Evolutionary conservation across 495 filamentous ascomycete species (phyloP), one percentile per base, ranked within the genome.

Genomic region (Aspergillus saccharolyticus): DNA sequence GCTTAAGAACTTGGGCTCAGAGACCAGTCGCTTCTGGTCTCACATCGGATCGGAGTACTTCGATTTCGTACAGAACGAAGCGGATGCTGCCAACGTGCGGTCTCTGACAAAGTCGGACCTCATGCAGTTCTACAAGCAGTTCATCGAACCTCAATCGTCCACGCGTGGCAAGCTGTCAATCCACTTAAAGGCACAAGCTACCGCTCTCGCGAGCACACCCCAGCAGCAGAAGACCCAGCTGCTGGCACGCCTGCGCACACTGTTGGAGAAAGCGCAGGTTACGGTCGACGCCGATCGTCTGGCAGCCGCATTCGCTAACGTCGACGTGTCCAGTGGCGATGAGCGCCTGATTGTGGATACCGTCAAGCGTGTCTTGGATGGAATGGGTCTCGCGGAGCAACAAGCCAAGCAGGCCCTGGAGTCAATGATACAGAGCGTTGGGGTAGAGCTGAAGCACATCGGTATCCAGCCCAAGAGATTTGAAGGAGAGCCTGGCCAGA

Each of bases 1-100:
- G 71, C 73, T 95, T 63, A 97, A 97, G 80, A 96, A 95, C 64
- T 74, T 99, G 58, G 79, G 82, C 49, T 90, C 93, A 52, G 94
- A 99, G 74, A 90, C 84, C 21, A 77, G 74, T 51, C 82, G 90
- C 18, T 88, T 93, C 67, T 96, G 90, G 93, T 80, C 72, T 28
- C 88, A 95, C 59, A 89, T 97, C 66, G 82, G 83, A 15, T 89
- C 81, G 49, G 94, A 97, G 66, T 89, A 85, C 61, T 93, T 89
- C 68, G 89, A 96, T 68, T 99, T 99, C 69, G 78, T 89, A 62
- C 81, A 85, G 63, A 82, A 91, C 30, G 86, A 95, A 53, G 77
- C 79, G 10, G 92, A 97, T 59, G 92, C 88, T 14, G 85, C 83
- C 8, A 73, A 86, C 54, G 83, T 97, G 61, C 84, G 85, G 57